Evolutionary conservation across 2,329 filamentous ascomycete species (phyloP), one percentile per base, ranked within the genome.

Genomic region (Cladosporium sp.): DNA sequence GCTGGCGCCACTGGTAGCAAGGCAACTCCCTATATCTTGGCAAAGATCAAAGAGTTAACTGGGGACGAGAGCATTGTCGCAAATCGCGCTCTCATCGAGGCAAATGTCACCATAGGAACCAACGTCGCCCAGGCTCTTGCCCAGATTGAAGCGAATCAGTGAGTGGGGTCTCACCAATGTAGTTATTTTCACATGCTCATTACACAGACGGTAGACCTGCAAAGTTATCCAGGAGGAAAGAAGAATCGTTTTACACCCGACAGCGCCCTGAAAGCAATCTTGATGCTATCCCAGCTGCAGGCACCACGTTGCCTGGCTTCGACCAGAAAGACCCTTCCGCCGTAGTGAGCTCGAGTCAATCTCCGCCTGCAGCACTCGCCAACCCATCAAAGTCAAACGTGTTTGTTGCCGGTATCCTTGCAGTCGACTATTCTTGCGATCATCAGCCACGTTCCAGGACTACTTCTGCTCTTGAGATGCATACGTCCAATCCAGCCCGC

Each of bases 391-490:
- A 75, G 68, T 81, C 84, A 61, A 88, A 93, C 69, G 84, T 97
- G n/a, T 80, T 97, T 31, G 92, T 97, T 52, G 91, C 93, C 61
- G 94, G 93, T n/a, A 92, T 92, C 14, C 86, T 98, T 33, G 94
- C 94, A 18, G 84, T 97, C 68, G 94, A 98, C 77, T 82, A 95
- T 40, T 90, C 89, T 69, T 97, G 94, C 81, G 91, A 97, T 76
- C 95, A 89, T 73, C 73, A 80, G 29, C 85, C 58, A 11, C 56
- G 62, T 50, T 68, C 77, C 10, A 75, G 75, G 29, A 76, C 79
- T n/a, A 72, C 75, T 71, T 67, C 81, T 76, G 67, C 70, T 75
- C 82, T 88, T 6, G 80, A 84, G 60, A 81, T 89, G 44, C 86
- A 93, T 67, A 97, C 93, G 0, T 98, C 94, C 0, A 98, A 98